Conservation (phyloP, 2,329 filamentous ascomycete species). For the Trichoderma cornu-damae region DNA sequence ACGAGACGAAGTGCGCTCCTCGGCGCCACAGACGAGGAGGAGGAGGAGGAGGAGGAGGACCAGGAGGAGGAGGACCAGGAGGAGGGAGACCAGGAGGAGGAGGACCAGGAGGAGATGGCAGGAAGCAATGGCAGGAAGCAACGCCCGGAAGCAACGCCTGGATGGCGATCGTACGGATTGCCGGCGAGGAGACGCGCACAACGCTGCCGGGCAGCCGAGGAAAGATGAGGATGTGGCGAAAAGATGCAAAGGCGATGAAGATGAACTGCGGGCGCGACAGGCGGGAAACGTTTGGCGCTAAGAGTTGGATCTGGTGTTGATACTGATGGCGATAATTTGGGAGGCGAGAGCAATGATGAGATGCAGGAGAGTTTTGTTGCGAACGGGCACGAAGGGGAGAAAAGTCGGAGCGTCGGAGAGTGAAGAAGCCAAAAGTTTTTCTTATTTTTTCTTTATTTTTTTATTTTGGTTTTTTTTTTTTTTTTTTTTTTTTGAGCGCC, state of each 20-base stretch:
- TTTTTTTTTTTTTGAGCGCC: too few species aligned
- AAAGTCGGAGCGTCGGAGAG: background rate
- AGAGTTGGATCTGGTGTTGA: background rate
- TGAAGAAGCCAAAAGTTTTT: too few species aligned
- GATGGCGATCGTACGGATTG: background rate
- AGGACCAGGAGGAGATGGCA: background rate
- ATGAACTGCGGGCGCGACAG: background rate
- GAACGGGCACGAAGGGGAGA: background rate
- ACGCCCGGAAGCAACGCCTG: background rate
- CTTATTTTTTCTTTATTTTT: too few species aligned
- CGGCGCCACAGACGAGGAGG: background rate
- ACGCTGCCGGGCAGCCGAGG: background rate
- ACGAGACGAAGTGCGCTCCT: conserved; percentile 9
- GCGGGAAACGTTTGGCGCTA: background rate
- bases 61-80: background rate
- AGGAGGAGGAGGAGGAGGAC: background rate
- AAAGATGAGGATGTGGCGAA: background rate
- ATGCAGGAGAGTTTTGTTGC: background rate
- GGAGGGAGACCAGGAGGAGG: too few species aligned
- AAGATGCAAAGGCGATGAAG: background rate
- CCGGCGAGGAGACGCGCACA: background rate
- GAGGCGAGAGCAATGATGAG: too few species aligned
- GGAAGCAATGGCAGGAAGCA: too few species aligned
- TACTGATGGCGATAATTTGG: background rate
- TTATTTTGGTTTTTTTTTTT: too few species aligned